These are phyloP conservation scores for Phytophthora sp. DNA, from an alignment of 352 stramenopile species.

Conservation along the genomic window DNA sequence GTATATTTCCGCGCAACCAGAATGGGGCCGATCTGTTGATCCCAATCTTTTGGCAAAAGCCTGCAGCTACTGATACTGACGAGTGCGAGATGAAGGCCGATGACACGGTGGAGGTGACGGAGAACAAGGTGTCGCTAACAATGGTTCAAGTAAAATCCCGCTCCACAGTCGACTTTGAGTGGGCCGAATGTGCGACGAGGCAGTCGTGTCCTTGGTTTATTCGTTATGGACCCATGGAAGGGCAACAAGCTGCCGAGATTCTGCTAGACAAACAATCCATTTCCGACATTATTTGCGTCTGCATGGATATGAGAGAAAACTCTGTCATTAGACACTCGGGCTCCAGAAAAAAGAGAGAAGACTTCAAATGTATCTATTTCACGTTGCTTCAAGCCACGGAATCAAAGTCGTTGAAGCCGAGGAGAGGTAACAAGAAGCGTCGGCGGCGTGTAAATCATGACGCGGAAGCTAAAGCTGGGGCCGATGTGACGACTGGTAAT, in stretches of 20 bases:
- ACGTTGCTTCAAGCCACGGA: background rate
- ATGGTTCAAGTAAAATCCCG: constrained; percentile 15
- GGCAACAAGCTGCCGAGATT: too few relatives aligned
- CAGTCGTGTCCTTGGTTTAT: constrained; percentile 16
- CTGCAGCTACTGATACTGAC: too few relatives aligned
- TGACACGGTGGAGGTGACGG: too few relatives aligned
- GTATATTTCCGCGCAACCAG: constrained; percentile 16
- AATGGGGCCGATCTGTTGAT: constrained; percentile 13
- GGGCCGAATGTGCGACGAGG: background rate
- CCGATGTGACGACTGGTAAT: too few relatives aligned
- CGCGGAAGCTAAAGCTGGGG: too few relatives aligned
- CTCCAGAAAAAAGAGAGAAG: too few relatives aligned
- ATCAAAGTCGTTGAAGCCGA: too few relatives aligned
- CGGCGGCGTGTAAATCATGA: too few relatives aligned
- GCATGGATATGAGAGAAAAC: constrained; percentile 20
- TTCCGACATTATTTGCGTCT: constrained; percentile 14
- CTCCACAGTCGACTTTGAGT: background rate
- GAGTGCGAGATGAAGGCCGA: too few relatives aligned
- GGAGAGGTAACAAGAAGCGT: too few relatives aligned
- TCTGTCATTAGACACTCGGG: too few relatives aligned
- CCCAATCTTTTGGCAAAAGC: constrained; percentile 10
- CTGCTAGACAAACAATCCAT: background rate
- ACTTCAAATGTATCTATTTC: constrained; percentile 12
- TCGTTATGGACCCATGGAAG: too few relatives aligned
- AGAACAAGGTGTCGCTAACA: constrained; percentile 4